A percentile compares a stretch with the other conserved stretches of the same genome.
phyloP scores from a whole-genome alignment of 257 asterid species.

The Agastache rugosa region DNA sequence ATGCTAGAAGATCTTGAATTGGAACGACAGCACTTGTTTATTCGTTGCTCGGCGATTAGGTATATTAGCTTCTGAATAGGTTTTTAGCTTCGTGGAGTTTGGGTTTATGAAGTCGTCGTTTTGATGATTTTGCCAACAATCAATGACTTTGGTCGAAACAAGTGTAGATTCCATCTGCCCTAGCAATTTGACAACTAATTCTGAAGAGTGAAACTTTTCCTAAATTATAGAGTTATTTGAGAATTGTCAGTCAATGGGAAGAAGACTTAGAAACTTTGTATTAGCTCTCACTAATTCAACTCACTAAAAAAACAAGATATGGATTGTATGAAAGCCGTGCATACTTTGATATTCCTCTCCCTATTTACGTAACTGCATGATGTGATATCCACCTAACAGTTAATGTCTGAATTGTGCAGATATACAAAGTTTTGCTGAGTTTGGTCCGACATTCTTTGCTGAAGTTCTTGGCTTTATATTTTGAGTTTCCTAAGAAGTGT shows the following conservation, averaged over 20 bases:
- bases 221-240: background rate
- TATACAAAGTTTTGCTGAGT: slow-evolving; percentile 14
- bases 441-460: slow-evolving; percentile 8
- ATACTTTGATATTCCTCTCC: background rate
- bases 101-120: background rate
- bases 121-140: background rate
- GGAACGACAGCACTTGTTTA: background rate
- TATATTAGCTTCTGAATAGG: background rate
- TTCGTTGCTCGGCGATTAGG: slow-evolving; percentile 1
- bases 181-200: background rate
- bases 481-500: slow-evolving; percentile 11
- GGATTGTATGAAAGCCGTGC: background rate
- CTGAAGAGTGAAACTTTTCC: background rate
- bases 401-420: slow-evolving; percentile 17
- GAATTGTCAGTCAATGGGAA: slow-evolving; percentile 9
- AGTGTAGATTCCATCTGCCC: background rate
- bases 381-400: slow-evolving; percentile 19
- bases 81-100: slow-evolving; percentile 2
- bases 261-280: background rate
- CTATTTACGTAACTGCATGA: slow-evolving; percentile 13
- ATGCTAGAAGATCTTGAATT: slow-evolving; percentile 20
- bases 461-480: slow-evolving; percentile 25
- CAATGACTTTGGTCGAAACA: background rate
- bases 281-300: slow-evolving; percentile 11
- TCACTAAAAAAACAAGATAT: background rate